A percentile compares a stretch with the other conserved stretches of the same genome.
These are phyloP conservation scores for Penicillium polonicum DNA, from an alignment of 2,329 filamentous ascomycete species.

Conservation along the genomic window DNA sequence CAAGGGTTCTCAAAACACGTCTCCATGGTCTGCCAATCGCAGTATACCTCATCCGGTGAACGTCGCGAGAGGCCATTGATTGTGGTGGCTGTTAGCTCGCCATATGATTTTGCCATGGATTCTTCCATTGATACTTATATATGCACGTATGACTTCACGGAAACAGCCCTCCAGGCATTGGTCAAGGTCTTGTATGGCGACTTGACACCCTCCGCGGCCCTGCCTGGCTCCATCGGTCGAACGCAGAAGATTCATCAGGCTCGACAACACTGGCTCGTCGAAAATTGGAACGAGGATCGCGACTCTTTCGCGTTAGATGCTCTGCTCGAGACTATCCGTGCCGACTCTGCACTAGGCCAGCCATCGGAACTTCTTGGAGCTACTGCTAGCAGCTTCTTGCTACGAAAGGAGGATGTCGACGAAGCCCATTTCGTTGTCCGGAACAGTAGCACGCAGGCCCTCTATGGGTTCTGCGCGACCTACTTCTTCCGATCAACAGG, in stretches of 20 bases:
- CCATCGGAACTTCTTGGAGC: constrained; percentile 68
- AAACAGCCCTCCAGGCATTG: constrained; percentile 80
- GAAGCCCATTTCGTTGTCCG: constrained; percentile 89
- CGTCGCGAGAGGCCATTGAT: constrained; percentile 74
- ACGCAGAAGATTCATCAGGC: constrained; percentile 84
- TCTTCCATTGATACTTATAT: constrained; percentile 86
- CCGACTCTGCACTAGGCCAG: constrained; percentile 60
- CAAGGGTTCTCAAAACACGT: constrained; percentile 94
- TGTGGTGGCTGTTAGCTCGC: constrained; percentile 89
- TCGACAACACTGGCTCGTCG: constrained; percentile 93
- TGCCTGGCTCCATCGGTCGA: constrained; percentile 75
- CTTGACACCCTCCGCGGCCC: constrained; percentile 53
- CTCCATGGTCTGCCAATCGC: constrained; percentile 75
- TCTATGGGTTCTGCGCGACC: constrained; percentile 90
- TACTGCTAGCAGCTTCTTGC: constrained; percentile 71
- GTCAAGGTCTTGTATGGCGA: constrained; percentile 84
- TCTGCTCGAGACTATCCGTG: constrained; percentile 69
- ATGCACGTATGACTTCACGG: constrained; percentile 95
- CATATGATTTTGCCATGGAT: constrained; percentile 95
- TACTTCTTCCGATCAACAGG: constrained; percentile 71
- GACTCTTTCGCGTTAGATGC: constrained; percentile 72
- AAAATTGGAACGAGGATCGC: constrained; percentile 77
- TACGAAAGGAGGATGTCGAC: constrained; percentile 67
- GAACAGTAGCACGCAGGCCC: constrained; percentile 84
- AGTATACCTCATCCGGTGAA: constrained; percentile 40